Conservation (phyloP, 306 rosid genomes). For the Rosa rugosa region DNA sequence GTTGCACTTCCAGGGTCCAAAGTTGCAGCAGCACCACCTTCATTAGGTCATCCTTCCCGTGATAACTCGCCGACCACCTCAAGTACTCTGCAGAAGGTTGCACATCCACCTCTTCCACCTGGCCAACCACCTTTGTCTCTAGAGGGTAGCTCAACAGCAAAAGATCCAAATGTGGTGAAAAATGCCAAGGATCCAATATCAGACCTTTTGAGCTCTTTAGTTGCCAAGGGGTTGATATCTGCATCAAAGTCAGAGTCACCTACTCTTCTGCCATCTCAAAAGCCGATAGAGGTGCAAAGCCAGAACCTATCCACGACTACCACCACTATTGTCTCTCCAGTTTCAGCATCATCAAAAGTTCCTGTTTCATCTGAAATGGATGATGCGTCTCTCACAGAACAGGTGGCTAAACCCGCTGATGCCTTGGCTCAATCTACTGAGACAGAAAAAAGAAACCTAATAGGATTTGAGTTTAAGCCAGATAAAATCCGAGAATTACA, state of each 20-base stretch:
- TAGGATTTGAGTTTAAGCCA: conserved; percentile 74
- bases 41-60: conserved; percentile 44
- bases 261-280: conserved; percentile 35
- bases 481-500: conserved; percentile 65
- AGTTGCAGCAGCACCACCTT: conserved; percentile 39
- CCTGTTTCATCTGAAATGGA: conserved; percentile 37
- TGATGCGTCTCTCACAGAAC: conserved; percentile 33
- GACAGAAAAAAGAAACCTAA: conserved; percentile 40
- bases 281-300: conserved; percentile 35
- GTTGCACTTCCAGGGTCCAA: conserved; percentile 35
- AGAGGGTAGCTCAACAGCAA: conserved; percentile 41
- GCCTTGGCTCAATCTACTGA: conserved; percentile 40
- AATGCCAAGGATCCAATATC: conserved; percentile 61
- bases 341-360: conserved; percentile 41
- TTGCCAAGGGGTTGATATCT: conserved; percentile 83
- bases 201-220: conserved; percentile 79
- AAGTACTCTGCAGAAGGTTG: conserved; percentile 46
- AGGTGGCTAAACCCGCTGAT: conserved; percentile 31
- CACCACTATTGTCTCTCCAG: conserved; percentile 43
- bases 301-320: conserved; percentile 35
- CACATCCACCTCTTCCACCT: conserved; percentile 37
- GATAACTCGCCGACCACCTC: conserved; percentile 40
- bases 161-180: conserved; percentile 40
- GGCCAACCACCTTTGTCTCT: conserved; percentile 44
- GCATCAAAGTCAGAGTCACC: conserved; percentile 53